Conservation (phyloP, 1,284 basidiomycete genomes). For the Fomitopsis betulina region DNA sequence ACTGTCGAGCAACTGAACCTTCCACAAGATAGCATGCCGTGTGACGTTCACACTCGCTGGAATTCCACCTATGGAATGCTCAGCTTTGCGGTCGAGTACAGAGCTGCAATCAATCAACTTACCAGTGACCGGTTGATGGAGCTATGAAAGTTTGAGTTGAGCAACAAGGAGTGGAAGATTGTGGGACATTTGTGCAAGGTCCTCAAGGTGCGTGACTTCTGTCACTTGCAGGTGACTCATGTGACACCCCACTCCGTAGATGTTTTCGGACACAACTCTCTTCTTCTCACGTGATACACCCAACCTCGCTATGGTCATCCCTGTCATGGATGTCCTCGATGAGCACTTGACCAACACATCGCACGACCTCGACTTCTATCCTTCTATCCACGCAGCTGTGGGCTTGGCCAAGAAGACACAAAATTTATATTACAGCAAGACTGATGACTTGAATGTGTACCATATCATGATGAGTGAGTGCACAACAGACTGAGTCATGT, state of each 20-base stretch:
- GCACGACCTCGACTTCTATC: slow-evolving; percentile 2
- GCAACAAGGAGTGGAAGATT: slow-evolving; percentile 19
- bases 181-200: slow-evolving; percentile 16
- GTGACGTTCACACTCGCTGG: neutral
- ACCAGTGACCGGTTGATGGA: neutral
- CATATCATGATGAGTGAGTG: slow-evolving; percentile 26
- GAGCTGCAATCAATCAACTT: neutral
- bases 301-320: slow-evolving; percentile 24
- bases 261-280: slow-evolving; percentile 25
- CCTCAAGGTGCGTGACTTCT: slow-evolving; percentile 20
- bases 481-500: too few relatives aligned
- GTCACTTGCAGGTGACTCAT: neutral
- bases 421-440: slow-evolving; percentile 25
- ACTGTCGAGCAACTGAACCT: neutral
- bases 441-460: slow-evolving; percentile 22
- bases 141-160: slow-evolving; percentile 21
- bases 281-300: neutral
- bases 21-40: neutral
- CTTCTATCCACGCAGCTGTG: slow-evolving; percentile 6
- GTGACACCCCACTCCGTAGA: slow-evolving; percentile 4
- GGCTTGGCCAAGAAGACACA: slow-evolving; percentile 22
- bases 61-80: neutral
- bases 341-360: slow-evolving; percentile 7
- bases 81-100: neutral
- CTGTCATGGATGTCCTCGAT: slow-evolving; percentile 22